Base-by-base conservation (phyloP, 192 early-diverging fungal genomes). In the Chytriomyces sp. region DNA sequence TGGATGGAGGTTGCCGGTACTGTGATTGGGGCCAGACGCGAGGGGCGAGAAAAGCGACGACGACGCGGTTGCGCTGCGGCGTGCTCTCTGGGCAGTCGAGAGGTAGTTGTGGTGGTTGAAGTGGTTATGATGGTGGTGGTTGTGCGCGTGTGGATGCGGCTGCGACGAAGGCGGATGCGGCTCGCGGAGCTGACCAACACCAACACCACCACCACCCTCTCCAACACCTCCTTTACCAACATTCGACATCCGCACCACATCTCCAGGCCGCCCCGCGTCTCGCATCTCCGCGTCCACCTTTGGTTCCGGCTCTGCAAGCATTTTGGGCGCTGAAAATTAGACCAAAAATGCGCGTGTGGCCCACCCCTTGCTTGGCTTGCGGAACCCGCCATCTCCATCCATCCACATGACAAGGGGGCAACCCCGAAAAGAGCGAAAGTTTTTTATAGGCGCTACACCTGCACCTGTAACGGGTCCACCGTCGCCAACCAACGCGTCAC, bases 401-500 rank as follows among this genome's bases (percentile, higher is more conserved):
- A n/a, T n/a, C n/a, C n/a, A n/a, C n/a, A n/a, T n/a, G n/a, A n/a
- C n/a, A n/a, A n/a, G n/a, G n/a, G n/a, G n/a, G n/a, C n/a, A n/a
- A n/a, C n/a, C n/a, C n/a, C n/a, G n/a, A n/a, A n/a, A n/a, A n/a
- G n/a, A n/a, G n/a, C n/a, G n/a, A n/a, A n/a, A n/a, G n/a, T n/a
- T n/a, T n/a, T n/a, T n/a, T n/a, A n/a, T n/a, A n/a, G n/a, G n/a
- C n/a, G n/a, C n/a, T n/a, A n/a, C n/a, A n/a, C n/a, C n/a, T n/a
- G n/a, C n/a, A n/a, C n/a, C 22, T 49, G n/a, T 5, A n/a, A 7
- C 8, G 28, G 17, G 49, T 64, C 63, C 38, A 64, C 26, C 31
- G 17, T 36, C 25, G 3, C 38, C 55, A 70, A 26, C 68, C 68
- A 70, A 14, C 39, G 38, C 30, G 6, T 5, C 14, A 70, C 68